These are phyloP conservation scores for Ziziphus jujuba DNA, from an alignment of 306 rosid species.

Conservation along the genomic window DNA sequence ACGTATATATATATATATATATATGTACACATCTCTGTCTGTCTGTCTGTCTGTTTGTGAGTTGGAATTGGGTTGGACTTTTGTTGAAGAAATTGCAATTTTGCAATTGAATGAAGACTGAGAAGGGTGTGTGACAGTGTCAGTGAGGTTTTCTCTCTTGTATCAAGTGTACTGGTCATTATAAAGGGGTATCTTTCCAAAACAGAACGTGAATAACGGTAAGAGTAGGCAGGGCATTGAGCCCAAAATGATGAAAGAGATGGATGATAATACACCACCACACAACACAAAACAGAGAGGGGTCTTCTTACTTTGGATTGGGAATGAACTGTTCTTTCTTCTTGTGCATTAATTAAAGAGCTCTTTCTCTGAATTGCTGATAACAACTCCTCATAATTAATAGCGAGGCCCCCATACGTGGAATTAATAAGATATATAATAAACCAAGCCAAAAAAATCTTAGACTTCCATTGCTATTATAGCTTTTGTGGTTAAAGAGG, in stretches of 20 bases:
- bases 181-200: conserved; percentile 16
- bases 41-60: conserved; percentile 35
- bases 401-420: conserved; percentile 3
- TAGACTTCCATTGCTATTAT: no score
- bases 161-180: neutral
- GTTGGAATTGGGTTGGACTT: conserved; percentile 35
- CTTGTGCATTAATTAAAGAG: conserved; percentile 22
- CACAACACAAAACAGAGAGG: conserved; percentile 24
- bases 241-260: conserved; percentile 50
- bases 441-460: no score
- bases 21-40: conserved; percentile 39
- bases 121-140: neutral
- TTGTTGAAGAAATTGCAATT: neutral
- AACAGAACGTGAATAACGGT: conserved; percentile 27
- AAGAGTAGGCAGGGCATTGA: conserved; percentile 20
- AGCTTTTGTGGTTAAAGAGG: no score
- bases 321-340: conserved; percentile 28
- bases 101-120: conserved; percentile 12
- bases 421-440: neutral
- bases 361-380: conserved; percentile 19
- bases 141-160: neutral
- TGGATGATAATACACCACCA: conserved; percentile 14
- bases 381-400: conserved; percentile 33
- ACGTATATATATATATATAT: no score
- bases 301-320: neutral